Evolutionary conservation across 495 filamentous ascomycete genomes (phyloP).

Genomic region (Polyplosphaeria fusca): DNA sequence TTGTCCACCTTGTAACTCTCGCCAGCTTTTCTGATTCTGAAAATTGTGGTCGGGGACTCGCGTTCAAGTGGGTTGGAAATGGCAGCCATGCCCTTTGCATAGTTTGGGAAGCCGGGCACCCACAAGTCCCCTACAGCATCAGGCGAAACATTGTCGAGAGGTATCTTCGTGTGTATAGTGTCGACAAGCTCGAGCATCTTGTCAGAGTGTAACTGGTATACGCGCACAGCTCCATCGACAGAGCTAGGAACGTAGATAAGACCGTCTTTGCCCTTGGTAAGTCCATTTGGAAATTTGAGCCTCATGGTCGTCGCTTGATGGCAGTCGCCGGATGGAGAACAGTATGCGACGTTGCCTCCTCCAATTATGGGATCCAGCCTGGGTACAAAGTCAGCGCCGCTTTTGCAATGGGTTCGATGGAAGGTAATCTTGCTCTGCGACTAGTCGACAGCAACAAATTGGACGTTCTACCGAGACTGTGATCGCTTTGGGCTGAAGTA

Average conservation of each 20-base stretch:
- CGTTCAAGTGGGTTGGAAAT: constrained; percentile 17
- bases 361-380: constrained; percentile 32
- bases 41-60: not conserved
- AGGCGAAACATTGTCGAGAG: constrained; percentile 44
- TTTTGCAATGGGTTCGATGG: no score
- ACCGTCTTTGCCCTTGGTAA: constrained; percentile 34
- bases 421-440: no score
- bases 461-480: no score
- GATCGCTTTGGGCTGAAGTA: no score
- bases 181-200: constrained; percentile 31
- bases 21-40: constrained; percentile 1
- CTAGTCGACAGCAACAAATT: no score
- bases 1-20: constrained; percentile 32
- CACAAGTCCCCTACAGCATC: constrained; percentile 43
- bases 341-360: constrained; percentile 31
- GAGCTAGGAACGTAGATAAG: constrained; percentile 41
- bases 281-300: constrained; percentile 40
- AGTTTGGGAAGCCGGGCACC: constrained; percentile 38
- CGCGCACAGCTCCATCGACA: constrained; percentile 26
- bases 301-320: constrained; percentile 30
- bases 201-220: constrained; percentile 33
- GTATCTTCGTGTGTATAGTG: constrained; percentile 33
- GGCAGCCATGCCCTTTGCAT: constrained; percentile 15
- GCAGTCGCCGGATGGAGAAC: constrained; percentile 32
- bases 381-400: no score